A percentile compares a stretch with the other conserved stretches of the same genome.
phyloP scores from a whole-genome alignment of 495 filamentous ascomycete species.

The Annulohypoxylon bovei region DNA sequence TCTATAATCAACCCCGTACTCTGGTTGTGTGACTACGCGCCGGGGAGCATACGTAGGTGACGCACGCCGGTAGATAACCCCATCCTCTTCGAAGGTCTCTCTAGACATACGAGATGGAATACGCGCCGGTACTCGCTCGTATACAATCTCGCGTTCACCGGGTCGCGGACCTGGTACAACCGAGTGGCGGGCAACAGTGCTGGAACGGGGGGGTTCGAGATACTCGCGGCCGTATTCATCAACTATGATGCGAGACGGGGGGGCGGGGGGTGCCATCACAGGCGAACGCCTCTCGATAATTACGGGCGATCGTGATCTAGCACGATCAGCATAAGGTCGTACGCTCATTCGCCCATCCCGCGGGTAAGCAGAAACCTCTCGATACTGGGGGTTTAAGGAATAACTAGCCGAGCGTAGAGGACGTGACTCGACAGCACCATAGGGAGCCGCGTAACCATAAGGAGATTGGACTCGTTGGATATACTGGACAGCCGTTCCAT shows the following conservation, averaged over 20 bases:
- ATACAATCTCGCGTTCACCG: slow-evolving; percentile 57
- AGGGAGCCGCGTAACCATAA: slow-evolving; percentile 57
- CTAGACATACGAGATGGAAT: slow-evolving; percentile 63
- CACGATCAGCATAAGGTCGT: slow-evolving; percentile 60
- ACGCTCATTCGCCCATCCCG: slow-evolving; percentile 54
- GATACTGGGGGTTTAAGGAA: slow-evolving; percentile 69
- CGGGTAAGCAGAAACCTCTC: slow-evolving; percentile 53
- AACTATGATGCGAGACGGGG: slow-evolving; percentile 69
- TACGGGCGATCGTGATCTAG: slow-evolving; percentile 68
- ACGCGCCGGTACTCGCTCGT: slow-evolving; percentile 59
- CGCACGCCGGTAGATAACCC: slow-evolving; percentile 56
- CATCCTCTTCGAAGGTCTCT: slow-evolving; percentile 58
- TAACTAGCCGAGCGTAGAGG: slow-evolving; percentile 69
- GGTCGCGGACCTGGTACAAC: slow-evolving; percentile 52
- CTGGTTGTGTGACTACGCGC: slow-evolving; percentile 64
- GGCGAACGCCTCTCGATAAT: slow-evolving; percentile 58
- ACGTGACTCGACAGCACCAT: slow-evolving; percentile 56
- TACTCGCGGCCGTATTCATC: slow-evolving; percentile 78
- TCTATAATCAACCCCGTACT: slow-evolving; percentile 58
- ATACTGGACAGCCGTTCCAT: slow-evolving; percentile 53
- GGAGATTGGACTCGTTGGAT: slow-evolving; percentile 61
- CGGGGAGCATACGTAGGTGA: slow-evolving; percentile 53
- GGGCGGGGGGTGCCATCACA: slow-evolving; percentile 66
- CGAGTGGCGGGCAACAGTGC: slow-evolving; percentile 55
- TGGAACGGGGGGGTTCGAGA: slow-evolving; percentile 65